A percentile compares a stretch with the other conserved stretches of the same genome.
These are phyloP conservation scores for Trypanosoma congolense DNA, from an alignment of 208 protist species.

Conservation along the genomic window DNA sequence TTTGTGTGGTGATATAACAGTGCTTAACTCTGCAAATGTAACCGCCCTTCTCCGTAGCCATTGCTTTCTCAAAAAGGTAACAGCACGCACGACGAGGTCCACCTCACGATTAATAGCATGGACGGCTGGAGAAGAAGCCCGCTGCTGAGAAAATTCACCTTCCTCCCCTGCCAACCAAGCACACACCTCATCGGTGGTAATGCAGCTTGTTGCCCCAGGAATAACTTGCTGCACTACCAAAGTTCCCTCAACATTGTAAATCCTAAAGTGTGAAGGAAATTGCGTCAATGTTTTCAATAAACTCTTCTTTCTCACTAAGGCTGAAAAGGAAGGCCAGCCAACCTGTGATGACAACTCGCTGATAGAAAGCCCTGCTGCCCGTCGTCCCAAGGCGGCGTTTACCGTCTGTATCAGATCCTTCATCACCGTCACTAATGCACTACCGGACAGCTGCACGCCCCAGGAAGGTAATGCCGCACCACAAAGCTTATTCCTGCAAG, in stretches of 20 bases:
- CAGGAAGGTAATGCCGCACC: slow-evolving; percentile 1
- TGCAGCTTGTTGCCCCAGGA: background rate
- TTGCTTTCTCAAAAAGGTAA: slow-evolving; percentile 20
- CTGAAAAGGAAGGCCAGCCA: slow-evolving; percentile 11
- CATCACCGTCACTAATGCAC: background rate
- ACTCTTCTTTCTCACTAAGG: slow-evolving; percentile 11
- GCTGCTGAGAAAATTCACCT: background rate
- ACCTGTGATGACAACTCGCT: slow-evolving; percentile 15
- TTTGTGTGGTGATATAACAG: slow-evolving; percentile 1
- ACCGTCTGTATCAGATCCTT: slow-evolving; percentile 10
- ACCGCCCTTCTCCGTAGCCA: background rate
- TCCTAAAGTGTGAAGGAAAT: slow-evolving; percentile 17
- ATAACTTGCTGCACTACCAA: slow-evolving; percentile 5
- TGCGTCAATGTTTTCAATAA: slow-evolving; percentile 10
- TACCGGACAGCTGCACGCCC: slow-evolving; percentile 15
- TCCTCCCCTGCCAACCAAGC: slow-evolving; percentile 9
- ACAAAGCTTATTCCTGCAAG: background rate
- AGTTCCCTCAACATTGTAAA: slow-evolving; percentile 7
- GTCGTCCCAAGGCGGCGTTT: slow-evolving; percentile 5
- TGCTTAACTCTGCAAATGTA: slow-evolving; percentile 17
- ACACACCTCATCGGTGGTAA: slow-evolving; percentile 3
- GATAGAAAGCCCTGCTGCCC: slow-evolving; percentile 13
- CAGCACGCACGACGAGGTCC: slow-evolving; percentile 20
- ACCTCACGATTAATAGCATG: slow-evolving; percentile 12
- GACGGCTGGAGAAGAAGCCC: background rate